Conservation (phyloP, 306 rosid genomes). For the Delonix regia region DNA sequence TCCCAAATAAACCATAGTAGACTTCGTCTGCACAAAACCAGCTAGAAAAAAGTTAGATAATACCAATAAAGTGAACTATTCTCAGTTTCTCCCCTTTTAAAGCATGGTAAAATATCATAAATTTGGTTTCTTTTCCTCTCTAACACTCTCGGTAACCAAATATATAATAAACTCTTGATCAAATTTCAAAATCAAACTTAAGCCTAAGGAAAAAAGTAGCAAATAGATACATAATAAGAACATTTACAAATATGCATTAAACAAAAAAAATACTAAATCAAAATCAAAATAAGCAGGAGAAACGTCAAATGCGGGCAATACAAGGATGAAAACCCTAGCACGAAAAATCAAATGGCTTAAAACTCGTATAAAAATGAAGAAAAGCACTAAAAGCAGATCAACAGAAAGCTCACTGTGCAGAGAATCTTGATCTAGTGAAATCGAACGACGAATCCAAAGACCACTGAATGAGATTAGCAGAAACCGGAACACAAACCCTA, state of each 20-base stretch:
- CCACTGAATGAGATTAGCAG: conserved; percentile 38
- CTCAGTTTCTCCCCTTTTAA: not conserved
- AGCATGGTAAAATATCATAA: not conserved
- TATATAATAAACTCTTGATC: not conserved
- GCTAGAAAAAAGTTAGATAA: not conserved
- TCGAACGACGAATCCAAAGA: conserved; percentile 5
- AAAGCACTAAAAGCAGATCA: conserved; percentile 35
- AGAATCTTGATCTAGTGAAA: conserved; percentile 65
- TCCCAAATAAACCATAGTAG: not conserved
- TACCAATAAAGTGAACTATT: conserved; percentile 4
- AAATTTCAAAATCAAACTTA: conserved; percentile 23
- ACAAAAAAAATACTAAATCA: not conserved
- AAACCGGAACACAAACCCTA: conserved; percentile 58
- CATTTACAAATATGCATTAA: not conserved
- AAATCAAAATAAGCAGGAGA: not conserved
- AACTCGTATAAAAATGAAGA: not conserved
- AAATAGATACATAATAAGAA: not conserved
- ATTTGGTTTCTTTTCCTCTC: not conserved
- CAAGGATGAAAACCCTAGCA: conserved; percentile 9
- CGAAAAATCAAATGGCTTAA: not conserved
- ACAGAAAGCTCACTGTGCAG: conserved; percentile 53
- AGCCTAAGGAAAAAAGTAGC: not conserved
- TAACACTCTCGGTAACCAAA: not conserved
- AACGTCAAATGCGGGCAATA: not conserved
- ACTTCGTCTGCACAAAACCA: conserved; percentile 9